These are phyloP conservation scores for Adansonia grandidieri DNA, from an alignment of 441 rosid species.

Conservation along the genomic window DNA sequence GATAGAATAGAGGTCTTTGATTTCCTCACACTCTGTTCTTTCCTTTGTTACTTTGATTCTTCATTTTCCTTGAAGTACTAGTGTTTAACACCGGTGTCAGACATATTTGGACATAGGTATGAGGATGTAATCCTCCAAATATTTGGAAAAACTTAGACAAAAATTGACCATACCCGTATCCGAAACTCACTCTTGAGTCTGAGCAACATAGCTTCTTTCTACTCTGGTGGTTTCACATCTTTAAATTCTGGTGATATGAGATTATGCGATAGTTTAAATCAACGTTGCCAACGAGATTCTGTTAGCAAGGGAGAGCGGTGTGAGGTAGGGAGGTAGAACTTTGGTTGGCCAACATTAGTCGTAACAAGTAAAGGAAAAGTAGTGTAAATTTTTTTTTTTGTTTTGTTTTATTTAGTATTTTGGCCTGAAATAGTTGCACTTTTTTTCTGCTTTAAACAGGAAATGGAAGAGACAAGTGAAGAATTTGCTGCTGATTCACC, in stretches of 20 bases:
- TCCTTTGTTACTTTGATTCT: no score
- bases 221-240: neutral
- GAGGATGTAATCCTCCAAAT: no score
- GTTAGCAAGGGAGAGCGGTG: neutral
- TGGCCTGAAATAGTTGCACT: conserved; percentile 10
- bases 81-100: no score
- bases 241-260: neutral
- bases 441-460: conserved; percentile 44
- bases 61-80: no score
- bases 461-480: conserved; percentile 49
- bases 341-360: no score
- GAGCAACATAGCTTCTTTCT: neutral
- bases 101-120: no score
- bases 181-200: no score
- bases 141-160: no score
- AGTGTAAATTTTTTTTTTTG: no score
- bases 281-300: neutral
- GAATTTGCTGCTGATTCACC: conserved; percentile 35
- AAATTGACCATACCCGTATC: no score
- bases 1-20: neutral
- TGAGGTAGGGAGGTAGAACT: no score
- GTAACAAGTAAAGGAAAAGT: neutral
- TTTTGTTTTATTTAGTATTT: conserved; percentile 8
- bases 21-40: neutral
- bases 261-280: neutral